Evolutionary conservation across 208 protist genomes (phyloP), one percentile per base, ranked within the genome.

Genomic region (Trypanosoma theileri): DNA sequence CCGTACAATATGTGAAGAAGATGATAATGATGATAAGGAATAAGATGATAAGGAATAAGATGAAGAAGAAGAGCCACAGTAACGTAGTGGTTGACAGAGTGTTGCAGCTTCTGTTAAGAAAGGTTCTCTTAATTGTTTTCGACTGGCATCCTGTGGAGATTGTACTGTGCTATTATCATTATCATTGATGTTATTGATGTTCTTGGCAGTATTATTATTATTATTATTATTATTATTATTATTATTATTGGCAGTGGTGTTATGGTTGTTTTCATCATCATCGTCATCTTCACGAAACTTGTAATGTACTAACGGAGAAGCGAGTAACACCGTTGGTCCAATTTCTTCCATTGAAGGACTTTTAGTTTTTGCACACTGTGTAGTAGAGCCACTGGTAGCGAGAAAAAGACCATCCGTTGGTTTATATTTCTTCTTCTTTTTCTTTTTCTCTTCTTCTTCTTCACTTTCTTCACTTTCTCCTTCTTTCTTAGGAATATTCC

Each of bases 31-130:
- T n/a, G n/a, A n/a, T n/a, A n/a, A n/a, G n/a, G n/a, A n/a, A n/a
- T n/a, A n/a, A n/a, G n/a, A n/a, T n/a, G n/a, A n/a, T n/a, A n/a
- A n/a, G n/a, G n/a, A n/a, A n/a, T n/a, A n/a, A n/a, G 28, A 35
- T 35, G 28, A 35, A 35, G 28, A 35, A 35, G 28, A 19, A 40
- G 42, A 35, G 13, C 21, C 0, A 51, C 45, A 72, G n/a, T 66
- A 52, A 6, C 50, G 60, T 19, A 84, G 45, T 14, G 73, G 69
- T 48, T 86, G 77, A 48, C 77, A 82, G 12, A 86, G 66, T 14
- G 81, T 86, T 8, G 59, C 74, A 1, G 81, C 73, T 13, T 59
- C 66, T 26, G 78, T 66, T 16, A 59, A 59, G 28, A 64, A 52
- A 41, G 31, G 12, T 21, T 72, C 63, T 19, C 40, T 52, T 35